Evolutionary conservation across 441 rosid species (phyloP).

Genomic region (Omphalea diandra): DNA sequence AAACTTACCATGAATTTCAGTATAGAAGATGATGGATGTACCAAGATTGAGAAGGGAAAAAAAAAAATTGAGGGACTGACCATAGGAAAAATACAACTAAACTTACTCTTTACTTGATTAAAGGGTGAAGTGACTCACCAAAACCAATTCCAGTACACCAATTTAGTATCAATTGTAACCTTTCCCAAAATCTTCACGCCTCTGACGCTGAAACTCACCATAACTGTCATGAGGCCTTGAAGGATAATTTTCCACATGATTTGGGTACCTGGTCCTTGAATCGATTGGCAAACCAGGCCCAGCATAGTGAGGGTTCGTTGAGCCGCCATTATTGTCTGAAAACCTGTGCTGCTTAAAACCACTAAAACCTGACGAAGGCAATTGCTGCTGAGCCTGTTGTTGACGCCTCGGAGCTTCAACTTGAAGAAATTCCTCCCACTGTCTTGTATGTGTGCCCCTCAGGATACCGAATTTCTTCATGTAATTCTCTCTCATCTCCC

Average conservation of each 20-base stretch:
- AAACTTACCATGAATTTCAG: constrained; percentile 9
- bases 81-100: constrained; percentile 6
- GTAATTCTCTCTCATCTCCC: constrained; percentile 87
- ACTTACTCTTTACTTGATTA: constrained; percentile 16
- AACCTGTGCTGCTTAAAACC: constrained; percentile 73
- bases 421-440: constrained; percentile 83
- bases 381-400: constrained; percentile 60
- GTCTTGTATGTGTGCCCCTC: constrained; percentile 64
- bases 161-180: constrained; percentile 68
- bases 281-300: constrained; percentile 54
- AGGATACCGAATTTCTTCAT: constrained; percentile 62
- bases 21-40: neutral
- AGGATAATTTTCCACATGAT: constrained; percentile 61
- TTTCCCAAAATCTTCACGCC: constrained; percentile 83
- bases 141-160: constrained; percentile 28
- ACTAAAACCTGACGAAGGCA: constrained; percentile 54
- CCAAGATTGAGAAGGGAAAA: neutral
- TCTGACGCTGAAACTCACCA: constrained; percentile 76
- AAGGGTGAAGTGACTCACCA: constrained; percentile 60
- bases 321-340: constrained; percentile 59
- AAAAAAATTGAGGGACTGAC: constrained; percentile 1
- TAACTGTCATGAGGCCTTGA: constrained; percentile 67
- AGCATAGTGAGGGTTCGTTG: constrained; percentile 54
- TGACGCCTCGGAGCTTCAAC: constrained; percentile 71
- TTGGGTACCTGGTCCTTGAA: constrained; percentile 61